Evolutionary conservation across 1,139 yeast species (phyloP).

Genomic region (Kodamaea sp.): DNA sequence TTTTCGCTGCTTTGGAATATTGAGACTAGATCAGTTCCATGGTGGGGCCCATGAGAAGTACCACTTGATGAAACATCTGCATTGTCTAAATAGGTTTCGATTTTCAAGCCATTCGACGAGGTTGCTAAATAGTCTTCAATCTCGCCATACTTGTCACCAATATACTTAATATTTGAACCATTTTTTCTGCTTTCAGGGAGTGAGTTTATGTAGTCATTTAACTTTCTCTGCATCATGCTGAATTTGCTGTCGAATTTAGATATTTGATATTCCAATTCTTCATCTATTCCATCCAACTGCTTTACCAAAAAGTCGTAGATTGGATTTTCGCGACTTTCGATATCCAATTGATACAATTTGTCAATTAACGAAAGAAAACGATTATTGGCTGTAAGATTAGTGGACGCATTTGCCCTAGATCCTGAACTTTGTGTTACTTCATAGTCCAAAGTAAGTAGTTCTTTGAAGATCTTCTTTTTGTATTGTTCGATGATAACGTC

Average conservation of each 20-base stretch:
- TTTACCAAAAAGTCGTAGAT: constrained; percentile 55
- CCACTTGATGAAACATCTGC: constrained; percentile 1
- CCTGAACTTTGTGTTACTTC: constrained; percentile 23
- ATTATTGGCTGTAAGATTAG: constrained; percentile 1
- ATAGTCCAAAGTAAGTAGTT: constrained; percentile 47
- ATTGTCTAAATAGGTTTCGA: constrained; percentile 14
- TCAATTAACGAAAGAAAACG: constrained; percentile 58
- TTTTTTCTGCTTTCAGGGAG: constrained; percentile 33
- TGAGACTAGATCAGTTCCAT: constrained; percentile 30
- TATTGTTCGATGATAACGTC: constrained; percentile 65
- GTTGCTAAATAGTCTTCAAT: constrained; percentile 37
- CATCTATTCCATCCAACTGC: constrained; percentile 35
- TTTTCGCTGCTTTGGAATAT: constrained; percentile 43
- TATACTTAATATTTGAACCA: constrained; percentile 51
- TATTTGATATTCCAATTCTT: constrained; percentile 39
- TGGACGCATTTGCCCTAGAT: background rate
- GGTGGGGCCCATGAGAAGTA: background rate
- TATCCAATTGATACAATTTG: constrained; percentile 41
- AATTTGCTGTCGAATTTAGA: constrained; percentile 32
- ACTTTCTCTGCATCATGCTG: constrained; percentile 44
- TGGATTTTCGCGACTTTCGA: constrained; percentile 55
- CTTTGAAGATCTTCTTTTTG: constrained; percentile 62
- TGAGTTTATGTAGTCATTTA: constrained; percentile 38
- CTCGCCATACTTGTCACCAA: constrained; percentile 47
- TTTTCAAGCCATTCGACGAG: constrained; percentile 22